Percentiles rank a stretch among this genome's conserved stretches.
Conservation (phyloP, 306 rosid species). For the Vigna reflexopilosa region DNA sequence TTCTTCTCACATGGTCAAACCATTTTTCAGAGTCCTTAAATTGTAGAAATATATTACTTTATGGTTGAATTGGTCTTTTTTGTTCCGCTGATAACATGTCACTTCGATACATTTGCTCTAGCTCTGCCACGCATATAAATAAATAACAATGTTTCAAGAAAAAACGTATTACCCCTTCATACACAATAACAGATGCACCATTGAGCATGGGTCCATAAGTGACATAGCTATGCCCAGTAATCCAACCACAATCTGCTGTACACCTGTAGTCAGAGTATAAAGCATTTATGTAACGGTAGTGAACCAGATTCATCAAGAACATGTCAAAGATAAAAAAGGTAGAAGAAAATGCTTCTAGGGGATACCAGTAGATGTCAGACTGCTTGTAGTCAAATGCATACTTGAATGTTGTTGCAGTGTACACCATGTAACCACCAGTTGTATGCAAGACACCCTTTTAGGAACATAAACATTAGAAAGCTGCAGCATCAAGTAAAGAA, state of each 20-base stretch:
- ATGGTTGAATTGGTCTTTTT: constrained; percentile 22
- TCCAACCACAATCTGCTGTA: constrained; percentile 99
- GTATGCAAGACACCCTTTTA: constrained; percentile 94
- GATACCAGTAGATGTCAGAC: constrained; percentile 88
- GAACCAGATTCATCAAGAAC: constrained; percentile 37
- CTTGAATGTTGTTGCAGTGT: constrained; percentile 94
- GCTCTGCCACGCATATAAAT: constrained; percentile 29
- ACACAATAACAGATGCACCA: constrained; percentile 77
- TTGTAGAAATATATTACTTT: constrained; percentile 25
- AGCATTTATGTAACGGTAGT: constrained; percentile 19
- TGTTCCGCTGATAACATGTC: constrained; percentile 24
- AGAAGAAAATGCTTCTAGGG: constrained; percentile 39
- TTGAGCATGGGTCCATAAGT: constrained; percentile 96
- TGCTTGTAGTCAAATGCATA: constrained; percentile 96
- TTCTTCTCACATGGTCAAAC: constrained; percentile 11
- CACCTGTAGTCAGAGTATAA: constrained; percentile 67
- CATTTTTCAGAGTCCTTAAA: constrained; percentile 18
- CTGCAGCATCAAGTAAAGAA: constrained; percentile 16
- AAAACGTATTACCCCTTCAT: constrained; percentile 82
- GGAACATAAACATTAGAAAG: constrained; percentile 36
- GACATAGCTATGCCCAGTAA: constrained; percentile 99
- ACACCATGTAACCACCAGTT: constrained; percentile 98
- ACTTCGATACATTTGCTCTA: constrained; percentile 33
- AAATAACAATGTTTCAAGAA: constrained; percentile 32
- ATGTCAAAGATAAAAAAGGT: constrained; percentile 23